Evolutionary conservation across 2,329 filamentous ascomycete genomes (phyloP).

Genomic region (Furcasterigmium sp.): DNA sequence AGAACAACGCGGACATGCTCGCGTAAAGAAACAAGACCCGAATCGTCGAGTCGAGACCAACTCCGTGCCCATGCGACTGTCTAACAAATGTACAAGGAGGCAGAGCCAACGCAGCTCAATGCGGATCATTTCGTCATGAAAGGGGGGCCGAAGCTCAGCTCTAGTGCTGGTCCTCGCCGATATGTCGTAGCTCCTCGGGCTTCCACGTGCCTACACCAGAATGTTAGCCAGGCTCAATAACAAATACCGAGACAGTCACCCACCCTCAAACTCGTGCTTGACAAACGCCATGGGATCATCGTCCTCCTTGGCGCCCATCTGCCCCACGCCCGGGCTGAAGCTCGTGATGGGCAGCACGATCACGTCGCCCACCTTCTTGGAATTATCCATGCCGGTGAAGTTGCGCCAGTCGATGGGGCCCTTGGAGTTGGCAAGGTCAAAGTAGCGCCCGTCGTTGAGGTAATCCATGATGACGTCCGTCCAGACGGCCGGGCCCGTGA

Average conservation of each 20-base stretch:
- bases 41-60: background rate
- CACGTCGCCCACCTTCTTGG: conserved; percentile 89
- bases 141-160: background rate
- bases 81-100: background rate
- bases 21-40: too few species aligned
- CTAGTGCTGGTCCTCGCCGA: conserved; percentile 43
- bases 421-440: conserved; percentile 67
- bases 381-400: conserved; percentile 79
- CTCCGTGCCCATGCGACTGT: background rate
- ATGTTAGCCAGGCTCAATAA: background rate
- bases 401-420: conserved; percentile 78
- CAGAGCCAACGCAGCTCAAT: background rate
- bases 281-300: conserved; percentile 97
- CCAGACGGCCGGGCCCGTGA: conserved; percentile 92
- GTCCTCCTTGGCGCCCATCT: conserved; percentile 84
- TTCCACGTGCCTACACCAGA: conserved; percentile 63
- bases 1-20: too few species aligned
- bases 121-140: conserved; percentile 1
- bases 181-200: conserved; percentile 65
- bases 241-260: conserved; percentile 16
- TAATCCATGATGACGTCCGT: conserved; percentile 89
- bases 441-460: conserved; percentile 87
- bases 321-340: conserved; percentile 89
- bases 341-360: conserved; percentile 92
- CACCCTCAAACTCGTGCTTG: conserved; percentile 94